Conservation (phyloP, 768 basidiomycete species). For the Mycena capillaripes region DNA sequence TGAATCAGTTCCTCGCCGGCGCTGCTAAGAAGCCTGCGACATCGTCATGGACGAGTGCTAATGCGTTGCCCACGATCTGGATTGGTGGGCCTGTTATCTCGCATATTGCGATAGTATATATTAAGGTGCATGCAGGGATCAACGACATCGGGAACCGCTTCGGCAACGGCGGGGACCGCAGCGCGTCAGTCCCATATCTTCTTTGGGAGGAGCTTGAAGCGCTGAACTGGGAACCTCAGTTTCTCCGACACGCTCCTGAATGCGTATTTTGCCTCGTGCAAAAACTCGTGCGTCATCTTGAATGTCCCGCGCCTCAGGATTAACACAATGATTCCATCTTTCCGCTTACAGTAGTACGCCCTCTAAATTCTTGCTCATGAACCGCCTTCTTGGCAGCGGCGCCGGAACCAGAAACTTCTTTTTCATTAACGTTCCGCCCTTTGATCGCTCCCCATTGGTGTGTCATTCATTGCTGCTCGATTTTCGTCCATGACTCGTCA, state of each 20-base stretch:
- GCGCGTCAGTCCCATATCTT: constrained; percentile 50
- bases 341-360: constrained; percentile 47
- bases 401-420: constrained; percentile 71
- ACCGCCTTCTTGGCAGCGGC: constrained; percentile 45
- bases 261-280: constrained; percentile 66
- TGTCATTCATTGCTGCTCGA: no score
- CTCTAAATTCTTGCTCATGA: not conserved
- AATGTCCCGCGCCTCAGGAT: not conserved
- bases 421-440: constrained; percentile 57
- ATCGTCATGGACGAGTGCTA: constrained; percentile 68
- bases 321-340: no score
- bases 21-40: constrained; percentile 62
- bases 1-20: constrained; percentile 66
- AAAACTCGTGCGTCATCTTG: constrained; percentile 54
- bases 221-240: no score
- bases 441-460: constrained; percentile 60
- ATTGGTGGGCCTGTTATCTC: constrained; percentile 56
- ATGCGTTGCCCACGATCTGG: constrained; percentile 76
- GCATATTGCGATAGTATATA: no score
- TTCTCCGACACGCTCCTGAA: constrained; percentile 65
- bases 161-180: constrained; percentile 60
- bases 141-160: constrained; percentile 77
- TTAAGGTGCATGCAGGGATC: no score
- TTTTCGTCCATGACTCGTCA: no score
- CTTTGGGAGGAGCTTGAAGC: not conserved